Percentiles rank a stretch among this genome's conserved stretches.
These are phyloP conservation scores for Eimeria necatrix DNA, from an alignment of 169 alveolate genomes.

Conservation along the genomic window DNA sequence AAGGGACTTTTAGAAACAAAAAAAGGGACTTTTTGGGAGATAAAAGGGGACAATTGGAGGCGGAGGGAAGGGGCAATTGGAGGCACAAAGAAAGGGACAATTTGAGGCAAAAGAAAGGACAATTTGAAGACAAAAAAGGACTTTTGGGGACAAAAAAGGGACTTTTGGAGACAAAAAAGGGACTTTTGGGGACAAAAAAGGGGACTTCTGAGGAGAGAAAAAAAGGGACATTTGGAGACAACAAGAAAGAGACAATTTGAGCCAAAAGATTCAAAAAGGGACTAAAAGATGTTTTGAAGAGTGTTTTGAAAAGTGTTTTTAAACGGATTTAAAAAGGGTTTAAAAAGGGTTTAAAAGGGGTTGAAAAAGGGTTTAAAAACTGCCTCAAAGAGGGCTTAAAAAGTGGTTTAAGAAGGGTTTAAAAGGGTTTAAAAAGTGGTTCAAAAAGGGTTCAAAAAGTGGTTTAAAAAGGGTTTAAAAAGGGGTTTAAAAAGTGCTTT, in stretches of 20 bases:
- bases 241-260: background rate
- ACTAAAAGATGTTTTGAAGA: background rate
- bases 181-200: background rate
- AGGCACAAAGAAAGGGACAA: background rate
- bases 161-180: background rate
- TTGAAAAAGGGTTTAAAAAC: no score
- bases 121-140: background rate
- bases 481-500: no score
- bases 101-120: background rate
- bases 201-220: background rate
- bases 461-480: no score
- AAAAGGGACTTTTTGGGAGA: no score
- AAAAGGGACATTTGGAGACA: background rate
- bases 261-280: background rate
- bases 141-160: background rate
- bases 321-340: no score
- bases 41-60: no score
- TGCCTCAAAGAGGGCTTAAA: no score
- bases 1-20: background rate
- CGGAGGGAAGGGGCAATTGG: background rate
- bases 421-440: no score
- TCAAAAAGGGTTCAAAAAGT: no score
- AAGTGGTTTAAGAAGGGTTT: no score
- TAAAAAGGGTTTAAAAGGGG: no score
- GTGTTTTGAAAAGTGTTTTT: no score